These are phyloP conservation scores for Blastocladiella emersonii DNA, from an alignment of 371 early-diverging fungal genomes.

Conservation along the genomic window DNA sequence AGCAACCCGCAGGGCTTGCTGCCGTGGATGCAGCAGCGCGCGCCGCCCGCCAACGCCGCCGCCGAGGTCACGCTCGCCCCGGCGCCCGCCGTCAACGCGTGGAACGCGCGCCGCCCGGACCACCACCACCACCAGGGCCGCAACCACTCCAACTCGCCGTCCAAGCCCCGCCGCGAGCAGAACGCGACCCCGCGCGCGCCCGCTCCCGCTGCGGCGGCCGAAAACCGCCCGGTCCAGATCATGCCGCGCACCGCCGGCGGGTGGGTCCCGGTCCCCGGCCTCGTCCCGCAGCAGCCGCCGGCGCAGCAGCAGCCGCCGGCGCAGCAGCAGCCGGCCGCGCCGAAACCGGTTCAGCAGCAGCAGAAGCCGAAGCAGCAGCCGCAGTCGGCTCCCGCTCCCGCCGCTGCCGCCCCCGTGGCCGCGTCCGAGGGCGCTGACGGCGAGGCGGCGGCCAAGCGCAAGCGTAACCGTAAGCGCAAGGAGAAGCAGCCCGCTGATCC, in stretches of 20 bases:
- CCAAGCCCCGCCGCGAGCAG: neutral
- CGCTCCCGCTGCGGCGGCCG: neutral
- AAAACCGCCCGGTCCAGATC: neutral
- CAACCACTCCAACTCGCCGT: neutral
- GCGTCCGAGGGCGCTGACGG: neutral
- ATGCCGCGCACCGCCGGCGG: neutral
- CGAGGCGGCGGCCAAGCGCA: neutral
- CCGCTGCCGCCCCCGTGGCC: neutral
- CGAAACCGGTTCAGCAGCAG: neutral
- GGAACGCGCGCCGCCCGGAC: neutral
- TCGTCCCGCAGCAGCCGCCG: neutral
- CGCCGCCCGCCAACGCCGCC: neutral
- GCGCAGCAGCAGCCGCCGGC: neutral
- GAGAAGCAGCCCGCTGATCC: neutral
- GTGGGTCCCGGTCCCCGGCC: neutral
- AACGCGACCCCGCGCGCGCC: neutral
- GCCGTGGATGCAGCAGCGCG: neutral
- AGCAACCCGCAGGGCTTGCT: neutral
- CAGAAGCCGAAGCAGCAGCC: neutral
- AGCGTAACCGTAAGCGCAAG: neutral
- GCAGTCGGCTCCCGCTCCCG: neutral
- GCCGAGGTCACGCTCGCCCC: neutral
- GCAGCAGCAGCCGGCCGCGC: neutral
- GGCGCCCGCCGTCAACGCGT: neutral
- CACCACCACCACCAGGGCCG: neutral